Base-by-base conservation (phyloP, 2,329 filamentous ascomycete species). In the Capronia coronata region DNA sequence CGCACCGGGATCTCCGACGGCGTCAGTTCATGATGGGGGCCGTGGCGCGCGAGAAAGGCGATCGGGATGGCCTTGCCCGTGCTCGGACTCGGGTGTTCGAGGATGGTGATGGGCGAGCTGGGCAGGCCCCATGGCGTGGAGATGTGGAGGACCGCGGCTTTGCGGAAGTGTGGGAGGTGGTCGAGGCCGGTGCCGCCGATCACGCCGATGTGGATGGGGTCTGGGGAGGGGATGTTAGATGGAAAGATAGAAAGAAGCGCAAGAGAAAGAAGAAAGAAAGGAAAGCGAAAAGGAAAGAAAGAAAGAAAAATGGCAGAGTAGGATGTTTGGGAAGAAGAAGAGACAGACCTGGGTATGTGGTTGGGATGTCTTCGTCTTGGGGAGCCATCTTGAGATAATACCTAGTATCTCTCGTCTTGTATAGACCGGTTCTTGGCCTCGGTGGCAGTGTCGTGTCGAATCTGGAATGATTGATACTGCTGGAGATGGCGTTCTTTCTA, bases 1-100 rank as follows among this genome's bases (percentile, higher is more conserved):
- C 87, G 87, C 59, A 83, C 80, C 52, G 90, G 89, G n/a, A 98
- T 86, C 71, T 98, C 93, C 65, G 96, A 90, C 0, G 93, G 93
- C 4, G 90, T 88, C 59, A 86, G 77, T 69, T 96, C 80, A 74
- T 98, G 93, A 78, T 93, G 77, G 10, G 82, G 67, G 59, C 93
- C 93, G 71, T 98, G 93, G 38, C 93, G 88, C 56, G 90, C 88
- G 60, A 98, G 80, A 75, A 98, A 98, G 48, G 93, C 93, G 56
- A 98, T 72, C 11, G 79, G 75, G 40, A 80, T 76, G 6, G 73
- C 72, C 60, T 76, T 72, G 61, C 75, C 74, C 45, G 74, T 80
- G 55, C 86, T 80, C 37, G 83, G 80, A 59, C 85, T 85, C 57
- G 81, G 78, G 76, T 96, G 91, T 68, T 90, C 83, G 63, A 96